phyloP scores from a whole-genome alignment of 2,329 filamentous ascomycete genomes.

The Stachybotrys echinatus region DNA sequence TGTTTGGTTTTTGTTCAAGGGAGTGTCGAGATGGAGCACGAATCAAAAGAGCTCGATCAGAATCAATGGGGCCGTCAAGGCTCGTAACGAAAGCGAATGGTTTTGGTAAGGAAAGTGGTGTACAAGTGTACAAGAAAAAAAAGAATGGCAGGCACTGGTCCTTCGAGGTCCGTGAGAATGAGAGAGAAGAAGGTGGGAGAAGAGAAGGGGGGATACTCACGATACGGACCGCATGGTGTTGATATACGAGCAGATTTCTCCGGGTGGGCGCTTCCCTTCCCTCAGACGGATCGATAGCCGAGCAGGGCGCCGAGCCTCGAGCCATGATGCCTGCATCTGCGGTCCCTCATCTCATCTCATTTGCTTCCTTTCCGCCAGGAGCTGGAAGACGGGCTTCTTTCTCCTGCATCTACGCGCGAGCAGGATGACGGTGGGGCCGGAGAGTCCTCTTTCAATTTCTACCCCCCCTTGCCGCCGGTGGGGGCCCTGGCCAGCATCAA shows the following conservation, averaged over 20 bases:
- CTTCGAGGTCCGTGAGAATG: slow-evolving; percentile 19
- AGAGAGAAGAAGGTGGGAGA: slow-evolving; percentile 14
- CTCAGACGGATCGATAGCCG: not conserved
- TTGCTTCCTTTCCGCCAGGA: not conserved
- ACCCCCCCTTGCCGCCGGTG: not conserved
- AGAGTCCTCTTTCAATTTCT: not conserved
- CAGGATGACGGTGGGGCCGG: not conserved
- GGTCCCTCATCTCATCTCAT: not conserved
- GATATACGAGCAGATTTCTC: slow-evolving; percentile 13
- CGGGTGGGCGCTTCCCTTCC: not conserved
- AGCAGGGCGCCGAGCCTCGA: not conserved
- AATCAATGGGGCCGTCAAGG: slow-evolving; percentile 21
- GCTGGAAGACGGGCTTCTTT: not conserved
- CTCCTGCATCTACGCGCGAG: slow-evolving; percentile 2
- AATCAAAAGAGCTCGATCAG: slow-evolving; percentile 8
- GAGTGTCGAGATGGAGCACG: slow-evolving; percentile 10
- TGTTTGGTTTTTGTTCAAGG: slow-evolving; percentile 7
- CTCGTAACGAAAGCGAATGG: slow-evolving; percentile 20
- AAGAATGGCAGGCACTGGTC: slow-evolving; percentile 23
- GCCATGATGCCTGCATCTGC: not conserved
- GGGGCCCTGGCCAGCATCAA: not conserved
- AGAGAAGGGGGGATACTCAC: slow-evolving; percentile 2
- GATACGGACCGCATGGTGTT: slow-evolving; percentile 5
- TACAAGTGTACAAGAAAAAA: slow-evolving; percentile 22
- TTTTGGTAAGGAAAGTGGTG: slow-evolving; percentile 4